phyloP scores from a whole-genome alignment of 805 yeast genomes.

The Cephaloascus albidus region DNA sequence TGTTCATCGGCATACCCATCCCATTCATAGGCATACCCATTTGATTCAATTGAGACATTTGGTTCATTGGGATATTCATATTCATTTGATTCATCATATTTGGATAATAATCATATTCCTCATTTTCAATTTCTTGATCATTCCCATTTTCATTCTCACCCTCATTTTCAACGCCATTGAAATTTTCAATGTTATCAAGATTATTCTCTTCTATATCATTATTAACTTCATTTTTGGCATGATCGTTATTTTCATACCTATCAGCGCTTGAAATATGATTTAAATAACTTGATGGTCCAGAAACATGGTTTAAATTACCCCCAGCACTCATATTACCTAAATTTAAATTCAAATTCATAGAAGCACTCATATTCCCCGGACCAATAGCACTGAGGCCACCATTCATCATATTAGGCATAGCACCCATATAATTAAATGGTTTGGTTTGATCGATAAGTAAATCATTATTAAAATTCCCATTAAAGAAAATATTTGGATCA shows the following conservation, averaged over 20 bases:
- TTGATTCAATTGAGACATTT: not conserved
- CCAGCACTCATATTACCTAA: too few species aligned
- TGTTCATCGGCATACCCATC: not conserved
- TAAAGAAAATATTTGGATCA: constrained; percentile 17
- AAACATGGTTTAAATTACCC: too few species aligned
- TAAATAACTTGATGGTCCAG: constrained; percentile 1
- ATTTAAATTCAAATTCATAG: too few species aligned
- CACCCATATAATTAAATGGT: constrained; percentile 23
- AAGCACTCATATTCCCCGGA: too few species aligned
- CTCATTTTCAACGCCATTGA: too few species aligned
- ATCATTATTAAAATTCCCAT: constrained; percentile 28
- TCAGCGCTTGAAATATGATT: too few species aligned
- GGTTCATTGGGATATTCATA: not conserved
- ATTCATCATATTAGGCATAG: too few species aligned
- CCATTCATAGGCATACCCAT: not conserved
- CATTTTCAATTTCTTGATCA: not conserved
- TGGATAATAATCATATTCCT: not conserved
- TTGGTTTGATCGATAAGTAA: constrained; percentile 42
- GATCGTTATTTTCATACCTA: too few species aligned
- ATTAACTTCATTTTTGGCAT: too few species aligned
- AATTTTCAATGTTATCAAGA: too few species aligned
- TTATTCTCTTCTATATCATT: too few species aligned
- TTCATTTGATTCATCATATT: not conserved
- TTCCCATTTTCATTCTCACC: not conserved
- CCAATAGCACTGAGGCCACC: too few species aligned